A percentile compares a stretch with the other conserved stretches of the same genome.
Conservation (phyloP, 2,329 filamentous ascomycete genomes). For the Penicillium sp. region DNA sequence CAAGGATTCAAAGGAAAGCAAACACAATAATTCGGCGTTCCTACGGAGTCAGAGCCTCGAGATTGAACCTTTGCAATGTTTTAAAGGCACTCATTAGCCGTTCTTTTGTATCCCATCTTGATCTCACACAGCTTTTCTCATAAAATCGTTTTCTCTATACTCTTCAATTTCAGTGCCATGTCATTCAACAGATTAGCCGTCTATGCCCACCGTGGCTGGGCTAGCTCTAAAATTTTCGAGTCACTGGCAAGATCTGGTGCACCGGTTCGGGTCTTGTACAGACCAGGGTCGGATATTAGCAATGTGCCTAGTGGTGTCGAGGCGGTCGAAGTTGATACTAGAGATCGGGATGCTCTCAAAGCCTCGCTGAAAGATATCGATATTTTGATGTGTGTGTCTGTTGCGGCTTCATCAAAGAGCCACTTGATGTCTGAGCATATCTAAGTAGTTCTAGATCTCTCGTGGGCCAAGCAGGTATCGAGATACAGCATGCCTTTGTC, state of each 20-base stretch:
- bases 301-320: constrained; percentile 5
- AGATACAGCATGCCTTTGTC: too few relatives aligned
- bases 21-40: background rate
- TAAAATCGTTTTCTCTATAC: background rate
- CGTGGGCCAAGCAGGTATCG: too few relatives aligned
- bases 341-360: constrained; percentile 10
- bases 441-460: too few relatives aligned
- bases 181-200: constrained; percentile 23
- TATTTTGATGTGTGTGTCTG: too few relatives aligned
- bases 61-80: too few relatives aligned
- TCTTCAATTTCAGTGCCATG: constrained; percentile 3
- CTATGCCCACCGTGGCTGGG: constrained; percentile 21
- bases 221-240: constrained; percentile 12
- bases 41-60: too few relatives aligned
- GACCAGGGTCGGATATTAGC: constrained; percentile 13
- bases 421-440: too few relatives aligned
- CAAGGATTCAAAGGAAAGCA: background rate
- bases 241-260: constrained; percentile 16
- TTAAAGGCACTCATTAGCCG: too few relatives aligned
- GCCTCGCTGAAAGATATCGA: constrained; percentile 15
- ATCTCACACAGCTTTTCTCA: too few relatives aligned
- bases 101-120: too few relatives aligned
- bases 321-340: constrained; percentile 13
- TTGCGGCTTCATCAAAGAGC: too few relatives aligned
- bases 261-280: constrained; percentile 13